Conservation (phyloP, 2,329 filamentous ascomycete genomes). For the Aspergillus pseudoterreus region DNA sequence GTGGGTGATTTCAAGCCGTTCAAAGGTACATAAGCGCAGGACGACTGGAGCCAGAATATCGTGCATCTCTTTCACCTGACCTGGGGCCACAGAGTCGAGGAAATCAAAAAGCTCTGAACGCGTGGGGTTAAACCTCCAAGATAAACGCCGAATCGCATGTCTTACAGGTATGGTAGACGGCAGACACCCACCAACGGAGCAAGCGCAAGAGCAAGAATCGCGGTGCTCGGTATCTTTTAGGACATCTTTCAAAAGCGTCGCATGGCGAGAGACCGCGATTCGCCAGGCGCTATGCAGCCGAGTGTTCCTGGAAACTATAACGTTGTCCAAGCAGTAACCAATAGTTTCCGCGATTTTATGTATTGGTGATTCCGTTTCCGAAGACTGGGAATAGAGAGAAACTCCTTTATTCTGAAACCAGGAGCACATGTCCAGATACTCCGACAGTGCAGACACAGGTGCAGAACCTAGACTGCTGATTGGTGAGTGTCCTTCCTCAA, state of each 20-base stretch:
- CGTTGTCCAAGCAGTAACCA: too few species aligned
- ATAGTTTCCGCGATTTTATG: not conserved
- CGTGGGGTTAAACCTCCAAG: too few species aligned
- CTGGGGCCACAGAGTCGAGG: not conserved
- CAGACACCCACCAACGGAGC: not conserved
- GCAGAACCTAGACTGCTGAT: not conserved
- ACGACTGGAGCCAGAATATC: not conserved
- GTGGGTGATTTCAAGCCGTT: not conserved
- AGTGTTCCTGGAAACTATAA: not conserved
- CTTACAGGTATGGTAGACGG: not conserved
- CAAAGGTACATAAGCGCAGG: conserved; percentile 1
- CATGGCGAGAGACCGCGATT: not conserved
- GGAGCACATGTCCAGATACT: not conserved
- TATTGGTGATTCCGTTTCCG: not conserved
- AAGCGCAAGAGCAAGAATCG: not conserved
- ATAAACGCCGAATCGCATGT: not conserved
- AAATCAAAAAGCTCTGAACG: too few species aligned
- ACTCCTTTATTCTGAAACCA: not conserved
- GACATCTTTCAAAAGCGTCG: not conserved
- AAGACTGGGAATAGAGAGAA: not conserved
- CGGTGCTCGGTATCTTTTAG: not conserved
- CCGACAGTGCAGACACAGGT: too few species aligned
- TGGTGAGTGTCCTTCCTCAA: not conserved
- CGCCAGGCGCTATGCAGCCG: not conserved
- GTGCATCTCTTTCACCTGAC: not conserved